Evolutionary conservation across 2,329 filamentous ascomycete genomes (phyloP), one percentile per base, ranked within the genome.

Genomic region (Colletotrichum sp.): DNA sequence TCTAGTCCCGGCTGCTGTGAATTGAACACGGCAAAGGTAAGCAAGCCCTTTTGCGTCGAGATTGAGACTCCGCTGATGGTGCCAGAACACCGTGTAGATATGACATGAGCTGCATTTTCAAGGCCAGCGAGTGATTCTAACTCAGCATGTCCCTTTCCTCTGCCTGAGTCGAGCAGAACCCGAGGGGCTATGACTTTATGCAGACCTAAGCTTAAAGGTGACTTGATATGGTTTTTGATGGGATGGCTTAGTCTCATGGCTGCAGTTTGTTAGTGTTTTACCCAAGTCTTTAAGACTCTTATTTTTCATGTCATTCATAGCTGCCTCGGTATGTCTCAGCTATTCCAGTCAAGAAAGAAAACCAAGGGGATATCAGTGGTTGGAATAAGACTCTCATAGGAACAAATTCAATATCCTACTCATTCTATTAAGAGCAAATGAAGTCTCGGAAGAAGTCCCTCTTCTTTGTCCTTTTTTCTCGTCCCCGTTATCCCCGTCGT

Each of bases 221-320:
- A 43, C 39, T n/a, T 48, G 10, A 48, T 6, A 10, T 48, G 39
- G 9, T n/a, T 48, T 48, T 18, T 2, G 2, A n/a, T 0, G 9
- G 9, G 39, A 48, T n/a, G 18, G 18, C 18, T 3, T 1, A 48
- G 18, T 48, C 9, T 48, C 9, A 48, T 48, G 9, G 39, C 39
- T n/a, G 39, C 0, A 48, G 9, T 48, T 48, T 18, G 3, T 48
- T 10, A 48, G 39, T 43, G 2, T 43, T 12, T n/a, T n/a, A 9
- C 18, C 9, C 1, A 12, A 48, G 18, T n/a, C 9, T 1, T 52
- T 1, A 2, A 52, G 8, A 22, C 8, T n/a, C 0, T 1, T n/a
- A n/a, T 39, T 39, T 18, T 5, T 0, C 39, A n/a, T n/a, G 18
- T n/a, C 39, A 6, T n/a, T n/a, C 9, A 43, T 9, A n/a, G 36